Conservation (phyloP, 352 stramenopile genomes). For the Globisporangium canariense region DNA sequence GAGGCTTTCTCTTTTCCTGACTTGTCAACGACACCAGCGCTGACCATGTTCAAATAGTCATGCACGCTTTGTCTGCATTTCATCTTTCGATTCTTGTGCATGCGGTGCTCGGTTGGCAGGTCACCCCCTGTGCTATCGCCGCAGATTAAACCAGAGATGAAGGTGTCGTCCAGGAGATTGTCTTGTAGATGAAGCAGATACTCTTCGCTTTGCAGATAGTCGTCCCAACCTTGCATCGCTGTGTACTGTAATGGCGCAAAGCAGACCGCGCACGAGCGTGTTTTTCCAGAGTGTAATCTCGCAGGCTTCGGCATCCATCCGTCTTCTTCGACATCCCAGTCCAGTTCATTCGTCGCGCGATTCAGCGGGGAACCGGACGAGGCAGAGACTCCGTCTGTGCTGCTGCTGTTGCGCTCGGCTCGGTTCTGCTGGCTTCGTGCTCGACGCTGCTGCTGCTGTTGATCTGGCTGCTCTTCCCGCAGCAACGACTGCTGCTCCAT, state of each 20-base stretch:
- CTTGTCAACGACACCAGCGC: constrained; percentile 69
- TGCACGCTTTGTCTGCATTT: constrained; percentile 81
- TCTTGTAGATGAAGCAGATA: constrained; percentile 69
- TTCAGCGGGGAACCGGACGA: background rate
- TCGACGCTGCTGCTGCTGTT: constrained; percentile 4
- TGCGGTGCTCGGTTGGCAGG: constrained; percentile 78
- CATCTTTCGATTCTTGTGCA: constrained; percentile 81
- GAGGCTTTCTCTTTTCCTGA: constrained; percentile 73
- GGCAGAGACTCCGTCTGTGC: constrained; percentile 1
- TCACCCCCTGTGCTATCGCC: constrained; percentile 67
- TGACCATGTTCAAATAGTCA: constrained; percentile 83
- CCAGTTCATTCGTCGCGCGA: constrained; percentile 7
- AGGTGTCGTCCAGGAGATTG: constrained; percentile 74
- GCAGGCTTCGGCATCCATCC: constrained; percentile 85
- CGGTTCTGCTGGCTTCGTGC: constrained; percentile 7
- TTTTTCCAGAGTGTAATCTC: constrained; percentile 74
- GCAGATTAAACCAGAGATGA: constrained; percentile 78
- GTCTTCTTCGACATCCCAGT: constrained; percentile 44
- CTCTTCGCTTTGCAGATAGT: constrained; percentile 78
- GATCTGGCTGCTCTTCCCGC: constrained; percentile 4
- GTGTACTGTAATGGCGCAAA: constrained; percentile 78
- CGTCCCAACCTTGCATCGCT: constrained; percentile 63
- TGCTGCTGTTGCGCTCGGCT: constrained; percentile 15
- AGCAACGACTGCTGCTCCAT: constrained; percentile 10
- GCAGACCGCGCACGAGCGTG: constrained; percentile 71